A percentile compares a stretch with the other conserved stretches of the same genome.
Evolutionary conservation across 768 basidiomycete genomes (phyloP).

Genomic region (Termitomyces sp.): DNA sequence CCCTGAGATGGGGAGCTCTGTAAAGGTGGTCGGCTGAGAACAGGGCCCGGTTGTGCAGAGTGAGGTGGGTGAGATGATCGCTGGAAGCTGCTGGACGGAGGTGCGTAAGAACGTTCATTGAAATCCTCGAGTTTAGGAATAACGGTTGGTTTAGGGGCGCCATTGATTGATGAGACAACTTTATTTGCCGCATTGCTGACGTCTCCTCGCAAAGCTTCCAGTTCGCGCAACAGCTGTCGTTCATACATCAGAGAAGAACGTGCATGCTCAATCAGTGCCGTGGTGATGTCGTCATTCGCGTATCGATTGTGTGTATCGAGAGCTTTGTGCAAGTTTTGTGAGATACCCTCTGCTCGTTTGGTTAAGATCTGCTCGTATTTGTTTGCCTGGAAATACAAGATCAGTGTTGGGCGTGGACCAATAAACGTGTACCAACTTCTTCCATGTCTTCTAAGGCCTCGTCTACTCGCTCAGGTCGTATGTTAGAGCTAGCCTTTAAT

Average conservation of each 20-base stretch:
- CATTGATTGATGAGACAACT: slow-evolving; percentile 40
- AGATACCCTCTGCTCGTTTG: slow-evolving; percentile 87
- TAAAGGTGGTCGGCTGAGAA: slow-evolving; percentile 15
- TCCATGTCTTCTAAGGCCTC: slow-evolving; percentile 91
- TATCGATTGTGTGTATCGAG: slow-evolving; percentile 79
- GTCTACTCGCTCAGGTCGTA: slow-evolving; percentile 80
- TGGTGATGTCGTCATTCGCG: slow-evolving; percentile 87
- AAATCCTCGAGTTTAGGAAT: slow-evolving; percentile 64
- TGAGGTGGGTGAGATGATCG: slow-evolving; percentile 30
- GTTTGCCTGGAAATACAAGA: slow-evolving; percentile 56
- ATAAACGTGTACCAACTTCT: slow-evolving; percentile 49
- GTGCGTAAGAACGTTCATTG: slow-evolving; percentile 25
- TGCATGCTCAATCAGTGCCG: slow-evolving; percentile 89
- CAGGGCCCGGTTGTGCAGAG: slow-evolving; percentile 22
- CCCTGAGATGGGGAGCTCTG: slow-evolving; percentile 22
- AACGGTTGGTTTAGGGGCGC: slow-evolving; percentile 54
- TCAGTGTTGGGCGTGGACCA: slow-evolving; percentile 1
- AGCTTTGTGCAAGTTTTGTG: slow-evolving; percentile 86
- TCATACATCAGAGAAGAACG: slow-evolving; percentile 91
- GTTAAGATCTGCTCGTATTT: slow-evolving; percentile 85
- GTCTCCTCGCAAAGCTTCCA: slow-evolving; percentile 80
- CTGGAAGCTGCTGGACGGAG: slow-evolving; percentile 28
- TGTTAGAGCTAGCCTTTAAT: slow-evolving; percentile 79
- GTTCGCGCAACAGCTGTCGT: slow-evolving; percentile 78
- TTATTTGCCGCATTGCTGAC: slow-evolving; percentile 65